Evolutionary conservation across 2,329 filamentous ascomycete genomes (phyloP).

Genomic region (Biscogniauxia mediterranea): DNA sequence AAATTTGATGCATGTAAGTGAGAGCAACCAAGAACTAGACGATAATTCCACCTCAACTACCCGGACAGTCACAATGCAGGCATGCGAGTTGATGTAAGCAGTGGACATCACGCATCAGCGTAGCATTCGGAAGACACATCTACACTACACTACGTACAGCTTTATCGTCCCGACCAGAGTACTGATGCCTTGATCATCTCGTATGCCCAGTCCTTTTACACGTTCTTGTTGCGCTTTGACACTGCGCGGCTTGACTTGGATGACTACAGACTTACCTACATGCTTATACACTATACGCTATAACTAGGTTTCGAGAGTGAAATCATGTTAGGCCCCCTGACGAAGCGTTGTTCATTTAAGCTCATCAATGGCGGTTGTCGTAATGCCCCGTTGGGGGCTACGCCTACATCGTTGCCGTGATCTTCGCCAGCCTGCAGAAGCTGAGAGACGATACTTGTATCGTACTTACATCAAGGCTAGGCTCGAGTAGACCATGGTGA

Average conservation of each 20-base stretch:
- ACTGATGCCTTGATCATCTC: background rate
- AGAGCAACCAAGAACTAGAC: no score
- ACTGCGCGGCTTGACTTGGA: background rate
- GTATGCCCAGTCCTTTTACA: background rate
- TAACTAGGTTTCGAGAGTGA: no score
- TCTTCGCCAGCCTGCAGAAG: background rate
- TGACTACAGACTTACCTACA: background rate
- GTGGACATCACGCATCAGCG: no score
- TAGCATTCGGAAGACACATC: no score
- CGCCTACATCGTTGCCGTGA: background rate
- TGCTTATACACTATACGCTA: no score
- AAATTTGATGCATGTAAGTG: no score
- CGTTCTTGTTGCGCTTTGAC: background rate
- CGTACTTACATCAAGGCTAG: background rate
- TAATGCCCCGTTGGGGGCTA: background rate
- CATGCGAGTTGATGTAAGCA: no score
- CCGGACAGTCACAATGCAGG: no score
- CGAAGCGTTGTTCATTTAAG: background rate
- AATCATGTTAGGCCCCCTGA: background rate
- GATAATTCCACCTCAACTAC: no score
- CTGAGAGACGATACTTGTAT: background rate
- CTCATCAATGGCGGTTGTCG: background rate
- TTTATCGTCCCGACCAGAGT: no score
- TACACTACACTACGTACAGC: no score
- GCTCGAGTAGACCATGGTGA: background rate